Evolutionary conservation across 2,329 filamentous ascomycete species (phyloP), one percentile per base, ranked within the genome.

Genomic region (Cephalotrichum gorgonifer): DNA sequence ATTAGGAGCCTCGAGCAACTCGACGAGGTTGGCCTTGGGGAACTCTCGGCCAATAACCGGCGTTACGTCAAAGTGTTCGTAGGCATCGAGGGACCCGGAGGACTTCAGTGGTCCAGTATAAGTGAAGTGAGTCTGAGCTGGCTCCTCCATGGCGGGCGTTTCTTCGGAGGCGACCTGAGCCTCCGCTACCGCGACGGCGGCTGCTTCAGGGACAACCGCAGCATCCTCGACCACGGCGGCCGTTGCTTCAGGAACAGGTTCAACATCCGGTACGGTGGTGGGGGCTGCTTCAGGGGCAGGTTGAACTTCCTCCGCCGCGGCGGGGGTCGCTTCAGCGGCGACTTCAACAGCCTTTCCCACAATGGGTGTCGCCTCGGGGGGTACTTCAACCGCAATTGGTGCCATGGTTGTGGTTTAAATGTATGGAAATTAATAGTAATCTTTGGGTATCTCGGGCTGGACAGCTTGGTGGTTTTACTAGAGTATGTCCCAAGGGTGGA

Each of bases 1-100:
- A 57, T 85, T 81, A 0, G 75, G 69, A 0, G 78, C 76, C 27
- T 79, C 66, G 5, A 87, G 68, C 55, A 75, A 74, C 31, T 86
- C 79, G 6, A 73, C 73, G 1, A 85, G 67, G 53, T 81, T 75
- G 28, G 75, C 70, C 14, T 69, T 71, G n/a, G 73, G 67, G 53
- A 73, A 85, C 57, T 85, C 81, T 6, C 72, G 71, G 4, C 81
- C 81, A 50, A 85, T 83, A 38, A 74, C 64, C 0, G 80, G 80
- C 1, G 80, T 84, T 4, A 76, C 64, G 28, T 84, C 80, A 50
- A 80, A 78, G 2, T 69, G 68, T 52, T 78, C 69, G 52, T 72
- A 76, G 11, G 66, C 51, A 35, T 80, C 69, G 0, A 81, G 65
- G 2, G 61, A 68, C 1, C 77, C 77, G 2, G 69, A 72, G 3